Percentiles rank a stretch among this genome's conserved stretches.
phyloP scores from a whole-genome alignment of 1,284 basidiomycete genomes.

The Cutaneotrichosporon cavernicola region DNA sequence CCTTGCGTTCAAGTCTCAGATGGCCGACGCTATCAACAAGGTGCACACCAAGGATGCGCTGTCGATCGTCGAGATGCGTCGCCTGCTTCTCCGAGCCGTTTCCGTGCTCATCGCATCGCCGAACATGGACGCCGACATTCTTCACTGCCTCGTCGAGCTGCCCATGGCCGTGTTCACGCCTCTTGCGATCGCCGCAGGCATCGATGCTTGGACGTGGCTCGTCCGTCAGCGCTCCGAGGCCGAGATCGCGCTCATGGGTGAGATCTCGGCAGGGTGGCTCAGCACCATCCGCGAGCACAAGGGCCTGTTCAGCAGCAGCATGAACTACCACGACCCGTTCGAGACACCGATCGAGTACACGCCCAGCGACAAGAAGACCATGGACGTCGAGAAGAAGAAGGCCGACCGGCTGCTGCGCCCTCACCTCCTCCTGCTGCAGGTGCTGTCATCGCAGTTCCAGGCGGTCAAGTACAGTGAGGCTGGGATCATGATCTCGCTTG shows the following conservation, averaged over 20 bases:
- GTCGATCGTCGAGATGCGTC: conserved; percentile 75
- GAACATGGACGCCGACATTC: conserved; percentile 78
- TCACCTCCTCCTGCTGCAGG: conserved; percentile 79
- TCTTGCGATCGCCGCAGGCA: conserved; percentile 76
- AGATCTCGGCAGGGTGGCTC: conserved; percentile 84
- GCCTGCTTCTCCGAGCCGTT: conserved; percentile 83
- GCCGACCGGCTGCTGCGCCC: conserved; percentile 77
- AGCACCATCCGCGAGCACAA: conserved; percentile 71
- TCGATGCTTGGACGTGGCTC: conserved; percentile 96
- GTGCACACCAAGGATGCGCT: conserved; percentile 70
- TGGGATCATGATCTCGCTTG: conserved; percentile 79
- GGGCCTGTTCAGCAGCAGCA: conserved; percentile 75
- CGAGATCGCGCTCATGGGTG: conserved; percentile 74
- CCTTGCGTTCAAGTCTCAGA: conserved; percentile 65
- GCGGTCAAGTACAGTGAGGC: conserved; percentile 85
- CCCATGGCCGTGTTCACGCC: conserved; percentile 90
- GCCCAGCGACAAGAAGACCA: conserved; percentile 81
- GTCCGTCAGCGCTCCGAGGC: conserved; percentile 79
- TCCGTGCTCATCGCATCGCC: conserved; percentile 70
- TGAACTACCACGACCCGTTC: conserved; percentile 86
- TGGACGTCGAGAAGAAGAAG: conserved; percentile 69
- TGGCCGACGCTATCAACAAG: conserved; percentile 66
- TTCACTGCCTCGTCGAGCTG: conserved; percentile 82
- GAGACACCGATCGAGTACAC: conserved; percentile 81
- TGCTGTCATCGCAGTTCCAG: conserved; percentile 90